Base-by-base conservation (phyloP, 371 early-diverging fungal species). In the Nematocida displodere region DNA sequence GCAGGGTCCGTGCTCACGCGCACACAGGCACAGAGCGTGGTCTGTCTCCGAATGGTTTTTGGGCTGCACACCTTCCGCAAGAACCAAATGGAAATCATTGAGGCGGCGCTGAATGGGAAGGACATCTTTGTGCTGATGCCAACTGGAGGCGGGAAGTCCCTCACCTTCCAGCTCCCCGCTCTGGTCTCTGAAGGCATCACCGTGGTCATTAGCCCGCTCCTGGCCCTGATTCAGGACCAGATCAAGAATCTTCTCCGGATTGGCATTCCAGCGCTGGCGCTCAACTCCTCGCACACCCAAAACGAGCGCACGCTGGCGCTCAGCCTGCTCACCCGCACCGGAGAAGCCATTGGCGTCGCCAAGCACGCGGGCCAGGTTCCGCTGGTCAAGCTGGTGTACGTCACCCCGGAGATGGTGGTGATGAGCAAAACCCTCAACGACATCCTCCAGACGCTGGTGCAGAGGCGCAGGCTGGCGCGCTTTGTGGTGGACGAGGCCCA, bases 41-140 rank as follows among this genome's bases (percentile, higher is more conserved):
- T 31, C 33, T 66, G 66, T 39, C 64, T 71, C 4, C 42, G 42
- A 36, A 50, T 68, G 26, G 71, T 83, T 40, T 96, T 96, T 79
- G 86, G 87, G 26, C 83, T 96, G 44, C 78, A 87, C 24, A 84
- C 86, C 1, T 98, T 98, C 77, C 87, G 97, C 34, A 85, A 85
- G 2, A 92, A 95, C 78, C 97, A 98, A 81, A 83, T 90, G 5
- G 91, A 91, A 50, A 92, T 94, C 2, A 92, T 98, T 81, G 89
- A 92, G 76, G 89, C 91, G 0, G 89, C 91, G 0, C 82, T 98
- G 5, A 76, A 85, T 0, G 91, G 92, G 0, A 86, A 89, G 48
- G 95, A 98, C 78, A 89, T 91, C 0, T 96, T 98, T 88, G 92
- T 98, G 39, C 82, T 98, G 42, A 97, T 99, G 97, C 99, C 99